A percentile compares a stretch with the other conserved stretches of the same genome.
phyloP scores from a whole-genome alignment of 345 rosid genomes.

The Isatis tinctoria region DNA sequence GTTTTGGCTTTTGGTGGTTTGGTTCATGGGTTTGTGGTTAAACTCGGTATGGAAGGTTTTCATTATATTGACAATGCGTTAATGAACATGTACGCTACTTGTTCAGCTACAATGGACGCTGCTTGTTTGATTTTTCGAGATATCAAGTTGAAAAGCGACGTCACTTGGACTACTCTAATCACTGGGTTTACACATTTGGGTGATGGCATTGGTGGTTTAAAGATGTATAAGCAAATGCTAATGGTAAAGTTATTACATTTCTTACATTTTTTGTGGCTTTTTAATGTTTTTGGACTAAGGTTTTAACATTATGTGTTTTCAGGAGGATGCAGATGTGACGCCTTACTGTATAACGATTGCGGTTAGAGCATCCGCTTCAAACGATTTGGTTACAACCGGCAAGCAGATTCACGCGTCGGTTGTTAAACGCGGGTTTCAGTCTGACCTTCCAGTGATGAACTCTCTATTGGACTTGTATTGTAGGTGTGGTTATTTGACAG shows the following conservation, averaged over 20 bases:
- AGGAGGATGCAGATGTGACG: conserved; percentile 60
- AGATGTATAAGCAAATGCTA: conserved; percentile 62
- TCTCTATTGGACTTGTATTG: conserved; percentile 88
- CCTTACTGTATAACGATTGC: conserved; percentile 77
- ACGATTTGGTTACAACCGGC: conserved; percentile 54
- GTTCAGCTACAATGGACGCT: conserved; percentile 48
- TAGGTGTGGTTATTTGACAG: conserved; percentile 58
- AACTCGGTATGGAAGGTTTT: conserved; percentile 59
- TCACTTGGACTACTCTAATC: conserved; percentile 81
- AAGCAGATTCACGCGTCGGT: conserved; percentile 59
- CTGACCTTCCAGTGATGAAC: conserved; percentile 76
- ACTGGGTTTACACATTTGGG: conserved; percentile 79
- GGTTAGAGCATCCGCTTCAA: conserved; percentile 74
- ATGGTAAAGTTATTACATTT: conserved; percentile 35
- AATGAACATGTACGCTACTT: conserved; percentile 71
- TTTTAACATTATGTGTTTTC: conserved; percentile 14
- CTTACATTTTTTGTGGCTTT: neutral
- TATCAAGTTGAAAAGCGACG: conserved; percentile 53
- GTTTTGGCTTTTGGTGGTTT: conserved; percentile 45
- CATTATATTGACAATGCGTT: conserved; percentile 64
- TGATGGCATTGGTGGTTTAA: conserved; percentile 56
- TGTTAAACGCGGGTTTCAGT: conserved; percentile 54
- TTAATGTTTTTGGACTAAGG: neutral
- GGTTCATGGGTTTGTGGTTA: conserved; percentile 65
- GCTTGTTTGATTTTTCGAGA: conserved; percentile 56